Evolutionary conservation across 257 asterid species (phyloP).

Genomic region (Striga asiatica): DNA sequence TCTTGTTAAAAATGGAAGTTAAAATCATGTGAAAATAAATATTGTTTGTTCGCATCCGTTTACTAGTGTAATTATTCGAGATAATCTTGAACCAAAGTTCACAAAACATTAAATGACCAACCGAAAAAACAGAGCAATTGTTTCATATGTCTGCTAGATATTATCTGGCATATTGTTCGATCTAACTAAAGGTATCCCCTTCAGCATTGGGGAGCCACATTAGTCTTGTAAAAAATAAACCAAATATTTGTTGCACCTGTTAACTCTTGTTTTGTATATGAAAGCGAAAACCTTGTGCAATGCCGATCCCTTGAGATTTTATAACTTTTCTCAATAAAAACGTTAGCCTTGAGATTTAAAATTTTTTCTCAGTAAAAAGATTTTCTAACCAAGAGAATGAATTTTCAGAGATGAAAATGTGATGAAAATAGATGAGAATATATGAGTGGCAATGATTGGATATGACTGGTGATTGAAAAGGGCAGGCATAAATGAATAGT

Average conservation of each 20-base stretch:
- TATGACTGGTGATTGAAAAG: neutral
- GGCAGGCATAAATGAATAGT: neutral
- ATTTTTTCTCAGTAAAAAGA: neutral
- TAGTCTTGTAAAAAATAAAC: neutral
- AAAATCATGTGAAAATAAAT: neutral
- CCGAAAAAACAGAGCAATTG: neutral
- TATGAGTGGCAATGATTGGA: neutral
- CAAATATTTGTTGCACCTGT: neutral
- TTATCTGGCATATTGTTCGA: neutral
- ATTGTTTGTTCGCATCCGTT: neutral
- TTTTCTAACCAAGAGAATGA: neutral
- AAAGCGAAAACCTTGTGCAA: neutral
- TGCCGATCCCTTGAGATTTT: neutral
- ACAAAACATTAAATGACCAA: neutral
- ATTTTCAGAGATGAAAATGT: neutral
- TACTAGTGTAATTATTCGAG: neutral
- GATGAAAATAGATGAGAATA: neutral
- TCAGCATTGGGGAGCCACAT: neutral
- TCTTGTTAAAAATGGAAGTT: neutral
- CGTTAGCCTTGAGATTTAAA: neutral
- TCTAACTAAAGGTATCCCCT: neutral
- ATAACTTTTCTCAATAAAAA: neutral
- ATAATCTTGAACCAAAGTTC: neutral
- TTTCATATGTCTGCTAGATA: neutral
- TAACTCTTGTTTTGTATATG: neutral